These are phyloP conservation scores for Candida quercuum DNA, from an alignment of 805 yeast genomes.

Conservation along the genomic window DNA sequence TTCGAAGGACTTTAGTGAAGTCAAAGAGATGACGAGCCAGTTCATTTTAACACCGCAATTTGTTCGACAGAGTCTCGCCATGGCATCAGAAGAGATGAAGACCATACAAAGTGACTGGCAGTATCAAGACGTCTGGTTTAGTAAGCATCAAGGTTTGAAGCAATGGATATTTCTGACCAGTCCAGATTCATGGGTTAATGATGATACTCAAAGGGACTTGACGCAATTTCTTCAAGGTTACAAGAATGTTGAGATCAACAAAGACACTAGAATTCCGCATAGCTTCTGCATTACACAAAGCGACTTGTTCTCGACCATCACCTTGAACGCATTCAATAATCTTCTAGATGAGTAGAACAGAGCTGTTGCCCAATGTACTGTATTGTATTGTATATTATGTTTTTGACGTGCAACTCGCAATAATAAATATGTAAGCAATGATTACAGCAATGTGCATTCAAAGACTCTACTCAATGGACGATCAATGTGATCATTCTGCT, in stretches of 20 bases:
- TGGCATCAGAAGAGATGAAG: constrained; percentile 58
- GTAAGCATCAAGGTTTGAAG: constrained; percentile 5
- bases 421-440: no score
- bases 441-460: no score
- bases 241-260: constrained; percentile 24
- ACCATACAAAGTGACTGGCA: constrained; percentile 42
- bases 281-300: constrained; percentile 59
- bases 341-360: neutral
- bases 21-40: constrained; percentile 32
- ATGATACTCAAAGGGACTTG: constrained; percentile 41
- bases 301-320: constrained; percentile 37
- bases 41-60: constrained; percentile 38
- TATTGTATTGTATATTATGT: no score
- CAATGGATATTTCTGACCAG: constrained; percentile 56
- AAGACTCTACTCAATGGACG: no score
- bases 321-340: constrained; percentile 13
- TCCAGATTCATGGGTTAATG: constrained; percentile 64
- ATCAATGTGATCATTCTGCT: no score
- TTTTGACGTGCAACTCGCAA: no score
- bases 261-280: constrained; percentile 40
- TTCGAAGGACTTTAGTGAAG: constrained; percentile 4
- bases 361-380: no score
- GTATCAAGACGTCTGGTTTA: constrained; percentile 45
- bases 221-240: constrained; percentile 31
- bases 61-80: constrained; percentile 46